Percentiles rank a stretch among this genome's conserved stretches.
phyloP scores from a whole-genome alignment of 2,329 filamentous ascomycete genomes.

The Trichocomaceae sp. region DNA sequence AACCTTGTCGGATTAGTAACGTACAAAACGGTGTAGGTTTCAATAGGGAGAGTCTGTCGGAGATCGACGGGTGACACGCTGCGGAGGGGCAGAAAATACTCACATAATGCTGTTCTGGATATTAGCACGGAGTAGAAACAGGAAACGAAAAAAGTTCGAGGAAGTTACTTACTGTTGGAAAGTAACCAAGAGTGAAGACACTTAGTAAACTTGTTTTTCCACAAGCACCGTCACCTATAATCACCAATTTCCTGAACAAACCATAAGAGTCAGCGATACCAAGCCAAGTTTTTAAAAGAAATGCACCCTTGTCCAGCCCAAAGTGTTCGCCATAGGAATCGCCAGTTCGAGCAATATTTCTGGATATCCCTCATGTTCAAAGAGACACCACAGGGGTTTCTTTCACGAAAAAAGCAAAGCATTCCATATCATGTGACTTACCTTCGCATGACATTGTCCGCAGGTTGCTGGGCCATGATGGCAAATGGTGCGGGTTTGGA shows the following conservation, averaged over 20 bases:
- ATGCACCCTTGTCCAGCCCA: not conserved
- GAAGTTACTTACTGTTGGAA: conserved; percentile 71
- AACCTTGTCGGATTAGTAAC: conserved; percentile 50
- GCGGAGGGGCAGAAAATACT: conserved; percentile 20
- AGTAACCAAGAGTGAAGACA: conserved; percentile 96
- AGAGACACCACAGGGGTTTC: not conserved
- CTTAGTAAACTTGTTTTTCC: conserved; percentile 96
- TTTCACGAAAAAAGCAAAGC: not conserved
- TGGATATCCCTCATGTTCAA: not conserved
- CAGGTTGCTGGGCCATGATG: conserved; percentile 35
- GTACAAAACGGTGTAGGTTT: conserved; percentile 12
- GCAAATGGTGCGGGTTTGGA: conserved; percentile 2
- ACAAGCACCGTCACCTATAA: conserved; percentile 94
- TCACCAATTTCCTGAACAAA: conserved; percentile 74
- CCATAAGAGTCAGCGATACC: conserved; percentile 14
- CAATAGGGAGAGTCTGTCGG: not conserved
- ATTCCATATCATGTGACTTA: conserved; percentile 36
- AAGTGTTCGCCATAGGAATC: not conserved
- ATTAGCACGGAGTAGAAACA: conserved; percentile 4
- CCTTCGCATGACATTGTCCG: conserved; percentile 48
- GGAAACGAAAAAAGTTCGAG: not conserved
- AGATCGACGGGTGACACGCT: conserved; percentile 1
- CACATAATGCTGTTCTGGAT: conserved; percentile 38
- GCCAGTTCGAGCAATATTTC: not conserved
- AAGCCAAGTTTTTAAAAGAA: not conserved